These are phyloP conservation scores for Fusarium secorum DNA, from an alignment of 2,329 filamentous ascomycete species.

Conservation along the genomic window DNA sequence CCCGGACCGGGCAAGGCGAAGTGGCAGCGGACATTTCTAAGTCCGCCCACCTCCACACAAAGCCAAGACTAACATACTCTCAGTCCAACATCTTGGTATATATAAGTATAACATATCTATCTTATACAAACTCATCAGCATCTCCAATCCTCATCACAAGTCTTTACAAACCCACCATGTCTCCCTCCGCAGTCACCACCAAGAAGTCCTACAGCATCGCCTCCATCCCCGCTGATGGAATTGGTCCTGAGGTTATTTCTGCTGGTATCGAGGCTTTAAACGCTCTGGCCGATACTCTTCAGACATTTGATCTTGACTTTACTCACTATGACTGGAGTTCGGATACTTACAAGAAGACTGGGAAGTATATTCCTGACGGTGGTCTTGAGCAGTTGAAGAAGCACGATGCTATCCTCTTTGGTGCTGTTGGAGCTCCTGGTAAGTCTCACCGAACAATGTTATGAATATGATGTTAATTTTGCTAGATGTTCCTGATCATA, in stretches of 20 bases:
- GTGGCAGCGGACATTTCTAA: slow-evolving; percentile 14
- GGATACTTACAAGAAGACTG: slow-evolving; percentile 70
- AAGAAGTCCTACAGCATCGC: slow-evolving; percentile 60
- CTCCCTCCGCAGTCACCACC: slow-evolving; percentile 29
- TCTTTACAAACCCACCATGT: slow-evolving; percentile 24
- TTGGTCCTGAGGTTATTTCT: slow-evolving; percentile 69
- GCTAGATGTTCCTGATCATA: slow-evolving; percentile 68
- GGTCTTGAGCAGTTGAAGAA: slow-evolving; percentile 47
- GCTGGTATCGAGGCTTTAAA: slow-evolving; percentile 68
- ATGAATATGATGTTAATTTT: background rate
- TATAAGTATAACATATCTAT: background rate
- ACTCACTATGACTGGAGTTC: slow-evolving; percentile 72
- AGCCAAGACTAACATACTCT: slow-evolving; percentile 16
- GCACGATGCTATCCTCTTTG: slow-evolving; percentile 69
- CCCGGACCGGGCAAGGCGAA: background rate
- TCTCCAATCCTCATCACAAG: background rate
- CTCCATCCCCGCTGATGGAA: slow-evolving; percentile 69
- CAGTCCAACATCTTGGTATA: background rate
- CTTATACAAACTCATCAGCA: background rate
- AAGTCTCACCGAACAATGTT: slow-evolving; percentile 25
- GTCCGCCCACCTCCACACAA: slow-evolving; percentile 22
- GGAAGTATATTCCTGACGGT: slow-evolving; percentile 58
- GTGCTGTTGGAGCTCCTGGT: slow-evolving; percentile 67
- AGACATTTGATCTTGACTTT: slow-evolving; percentile 69
- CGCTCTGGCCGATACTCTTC: slow-evolving; percentile 58